Evolutionary conservation across 108 stramenopile species (phyloP), one percentile per base, ranked within the genome.

Genomic region (Cyclostephanos tholiformis): DNA sequence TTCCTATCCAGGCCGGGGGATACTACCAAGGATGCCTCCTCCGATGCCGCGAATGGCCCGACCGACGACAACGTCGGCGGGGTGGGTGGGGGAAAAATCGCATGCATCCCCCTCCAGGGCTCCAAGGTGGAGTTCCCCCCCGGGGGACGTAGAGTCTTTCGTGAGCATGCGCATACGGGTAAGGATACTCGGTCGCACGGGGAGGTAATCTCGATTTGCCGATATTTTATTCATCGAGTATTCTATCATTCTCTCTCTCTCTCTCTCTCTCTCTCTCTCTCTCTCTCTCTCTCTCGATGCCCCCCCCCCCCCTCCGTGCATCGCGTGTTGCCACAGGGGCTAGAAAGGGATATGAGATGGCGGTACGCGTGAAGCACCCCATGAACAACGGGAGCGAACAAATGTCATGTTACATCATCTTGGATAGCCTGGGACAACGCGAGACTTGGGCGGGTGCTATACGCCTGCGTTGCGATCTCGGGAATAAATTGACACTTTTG

Each of bases 111-210:
- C 11, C 49, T 94, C 38, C 87, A 89, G 22, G 82, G 88, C 23
- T 76, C 83, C 23, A 56, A 51, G 32, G 85, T 94, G 50, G 88
- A 88, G 36, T 83, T 89, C 36, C 93, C 93, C 25, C 93, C 93
- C 16, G 93, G 93, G 53, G 93, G 93, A 35, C 75, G 93, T 17
- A 83, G 93, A 26, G 87, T 91, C 55, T 94, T 94, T 91, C 88
- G 90, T 19, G 93, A 94, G 56, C 93, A 94, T 80, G 88, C 93
- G 5, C 89, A 89, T 16, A 90, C 85, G 16, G 82, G 59, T 60
- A 25, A 57, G 56, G n/a, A n/a, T n/a, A n/a, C n/a, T n/a, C n/a
- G n/a, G n/a, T n/a, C n/a, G n/a, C n/a, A n/a, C n/a, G n/a, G n/a
- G n/a, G n/a, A n/a, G n/a, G n/a, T n/a, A n/a, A n/a, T n/a, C n/a